A percentile compares a stretch with the other conserved stretches of the same genome.
phyloP scores from a whole-genome alignment of 768 basidiomycete genomes.

The Leccinum boreale region DNA sequence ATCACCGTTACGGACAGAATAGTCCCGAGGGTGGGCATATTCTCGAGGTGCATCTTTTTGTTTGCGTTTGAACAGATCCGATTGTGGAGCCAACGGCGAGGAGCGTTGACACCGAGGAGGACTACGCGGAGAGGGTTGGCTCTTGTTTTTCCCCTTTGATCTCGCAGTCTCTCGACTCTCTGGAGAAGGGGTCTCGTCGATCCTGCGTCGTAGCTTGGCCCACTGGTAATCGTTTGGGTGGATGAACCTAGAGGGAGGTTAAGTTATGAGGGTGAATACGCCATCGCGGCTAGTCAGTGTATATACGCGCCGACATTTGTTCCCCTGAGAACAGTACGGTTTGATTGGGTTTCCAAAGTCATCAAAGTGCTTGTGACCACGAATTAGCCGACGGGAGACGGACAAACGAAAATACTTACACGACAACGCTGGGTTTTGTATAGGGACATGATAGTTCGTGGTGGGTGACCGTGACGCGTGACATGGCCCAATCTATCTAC shows the following conservation, averaged over 20 bases:
- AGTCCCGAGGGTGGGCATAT: conserved; percentile 18
- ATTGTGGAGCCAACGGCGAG: conserved; percentile 41
- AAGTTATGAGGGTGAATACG: conserved; percentile 1
- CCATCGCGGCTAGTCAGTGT: conserved; percentile 6
- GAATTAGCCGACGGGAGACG: conserved; percentile 14
- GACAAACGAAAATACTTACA: conserved; percentile 30
- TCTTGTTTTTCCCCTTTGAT: conserved; percentile 23
- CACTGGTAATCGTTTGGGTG: conserved; percentile 50
- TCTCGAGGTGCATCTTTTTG: conserved; percentile 23
- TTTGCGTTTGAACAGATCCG: conserved; percentile 40
- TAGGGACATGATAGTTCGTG: conserved; percentile 25
- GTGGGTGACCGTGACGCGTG: conserved; percentile 23
- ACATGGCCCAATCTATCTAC: conserved; percentile 3
- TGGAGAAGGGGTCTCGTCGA: conserved; percentile 16
- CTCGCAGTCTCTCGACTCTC: conserved; percentile 20
- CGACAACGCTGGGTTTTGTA: conserved; percentile 50
- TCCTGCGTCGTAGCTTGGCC: conserved; percentile 22
- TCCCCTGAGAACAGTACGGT: conserved; percentile 46
- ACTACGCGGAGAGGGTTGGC: conserved; percentile 18
- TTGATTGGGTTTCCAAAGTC: conserved; percentile 39
- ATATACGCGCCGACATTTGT: conserved; percentile 45
- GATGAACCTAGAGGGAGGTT: conserved; percentile 37
- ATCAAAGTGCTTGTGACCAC: conserved; percentile 44
- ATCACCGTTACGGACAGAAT: conserved; percentile 17
- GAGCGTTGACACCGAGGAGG: conserved; percentile 22